Base-by-base conservation (phyloP, 2,329 filamentous ascomycete genomes). In the Chaetomium strumarium region DNA sequence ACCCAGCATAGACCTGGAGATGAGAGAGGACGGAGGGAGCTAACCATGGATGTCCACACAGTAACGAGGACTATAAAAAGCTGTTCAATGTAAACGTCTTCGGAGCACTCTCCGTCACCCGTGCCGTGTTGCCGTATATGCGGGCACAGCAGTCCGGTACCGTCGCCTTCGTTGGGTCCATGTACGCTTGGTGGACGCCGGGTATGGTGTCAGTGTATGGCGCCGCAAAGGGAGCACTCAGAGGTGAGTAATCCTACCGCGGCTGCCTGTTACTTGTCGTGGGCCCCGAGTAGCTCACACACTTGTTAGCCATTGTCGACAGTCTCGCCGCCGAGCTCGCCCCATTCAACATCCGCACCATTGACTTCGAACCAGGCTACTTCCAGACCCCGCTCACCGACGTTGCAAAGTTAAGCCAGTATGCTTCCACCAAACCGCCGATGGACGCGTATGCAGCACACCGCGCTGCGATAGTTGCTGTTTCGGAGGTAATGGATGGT, bases 41-140 rank as follows among this genome's bases (percentile, higher is more conserved):
- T 36, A 12, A 33, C 39, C 2, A 17, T 34, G 14, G 30, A 46
- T 14, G 24, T 1, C n/a, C 8, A 12, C 36, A 36, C 17, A 49
- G 46, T 31, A 49, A 42, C 19, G 46, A 36, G 13, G 46, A 49
- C 13, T 49, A 49, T 13, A 30, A 13, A 9, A 30, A 43, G 3
- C 39, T 61, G 17, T 62, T 63, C 44, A 55, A 60, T 19, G 52
- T 59, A 12, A 62, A 64, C 46, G 37, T 62, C 6, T 52, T 61
- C 19, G 56, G 56, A 36, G 56, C 58, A 30, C 46, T 64, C 19
- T 57, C 58, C 17, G 53, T 55, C 34, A 60, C 59, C 11, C 56
- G 58, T 29, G 58, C 57, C 5, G 56, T 59, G 11, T 46, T 64
- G 5, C 58, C 62, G 16, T 56, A 62, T 19, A 61, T 64, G 43